Conservation (phyloP, 495 filamentous ascomycete species). For the Trichocladium uniseriatum region DNA sequence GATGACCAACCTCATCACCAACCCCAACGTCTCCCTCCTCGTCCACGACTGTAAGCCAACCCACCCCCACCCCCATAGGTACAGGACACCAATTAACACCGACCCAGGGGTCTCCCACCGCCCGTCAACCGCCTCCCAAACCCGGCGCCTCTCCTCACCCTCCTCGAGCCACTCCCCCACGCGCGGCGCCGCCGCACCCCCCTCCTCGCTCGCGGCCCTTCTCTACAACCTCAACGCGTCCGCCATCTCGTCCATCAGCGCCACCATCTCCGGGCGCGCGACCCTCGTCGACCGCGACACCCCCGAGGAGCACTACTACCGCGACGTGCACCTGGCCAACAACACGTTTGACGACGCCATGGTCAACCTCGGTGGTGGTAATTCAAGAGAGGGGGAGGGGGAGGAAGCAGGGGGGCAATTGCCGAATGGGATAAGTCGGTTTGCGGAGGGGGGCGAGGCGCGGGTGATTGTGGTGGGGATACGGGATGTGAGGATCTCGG, state of each 20-base stretch:
- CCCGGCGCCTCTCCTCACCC: constrained; percentile 45
- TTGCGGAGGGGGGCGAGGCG: constrained; percentile 61
- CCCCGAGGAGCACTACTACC: constrained; percentile 75
- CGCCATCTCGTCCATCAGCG: constrained; percentile 79
- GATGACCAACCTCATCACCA: constrained; percentile 73
- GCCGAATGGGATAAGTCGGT: constrained; percentile 39
- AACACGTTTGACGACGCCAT: constrained; percentile 60
- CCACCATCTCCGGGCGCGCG: constrained; percentile 83
- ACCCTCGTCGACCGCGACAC: constrained; percentile 58
- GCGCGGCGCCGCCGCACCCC: constrained; percentile 31
- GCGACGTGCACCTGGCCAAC: constrained; percentile 75
- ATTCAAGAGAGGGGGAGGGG: constrained; percentile 23
- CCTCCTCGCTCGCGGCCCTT: constrained; percentile 66
- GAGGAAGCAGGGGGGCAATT: constrained; percentile 27
- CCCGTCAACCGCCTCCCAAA: constrained; percentile 64
- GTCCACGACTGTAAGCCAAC: constrained; percentile 73
- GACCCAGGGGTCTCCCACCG: constrained; percentile 71
- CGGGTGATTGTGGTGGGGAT: constrained; percentile 66
- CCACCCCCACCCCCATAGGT: no score
- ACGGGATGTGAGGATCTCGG: constrained; percentile 64
- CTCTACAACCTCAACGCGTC: constrained; percentile 85
- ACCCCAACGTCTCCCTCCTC: constrained; percentile 86
- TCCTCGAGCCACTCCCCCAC: constrained; percentile 51
- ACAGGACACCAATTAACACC: background rate
- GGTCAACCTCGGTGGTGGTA: constrained; percentile 14